These are phyloP conservation scores for Leccinum truebloodii DNA, from an alignment of 768 basidiomycete genomes.

Conservation along the genomic window DNA sequence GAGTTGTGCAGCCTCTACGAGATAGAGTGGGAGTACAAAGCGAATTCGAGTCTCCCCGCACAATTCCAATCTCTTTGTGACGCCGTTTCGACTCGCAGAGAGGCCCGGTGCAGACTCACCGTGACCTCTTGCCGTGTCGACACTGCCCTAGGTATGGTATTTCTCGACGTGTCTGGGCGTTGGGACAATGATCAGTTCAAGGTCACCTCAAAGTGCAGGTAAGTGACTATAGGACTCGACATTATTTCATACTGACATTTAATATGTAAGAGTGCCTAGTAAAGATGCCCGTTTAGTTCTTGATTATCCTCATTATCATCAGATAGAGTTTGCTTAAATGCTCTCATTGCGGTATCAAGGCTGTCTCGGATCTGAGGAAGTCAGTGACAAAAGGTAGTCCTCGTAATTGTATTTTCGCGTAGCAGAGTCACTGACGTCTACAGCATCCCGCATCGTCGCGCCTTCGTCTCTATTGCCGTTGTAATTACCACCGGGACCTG, in stretches of 20 bases:
- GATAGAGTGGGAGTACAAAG: neutral
- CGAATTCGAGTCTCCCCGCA: neutral
- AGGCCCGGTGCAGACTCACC: neutral
- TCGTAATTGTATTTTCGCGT: too few species aligned
- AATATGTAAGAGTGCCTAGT: neutral
- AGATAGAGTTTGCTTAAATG: neutral
- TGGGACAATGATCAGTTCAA: neutral
- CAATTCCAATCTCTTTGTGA: neutral
- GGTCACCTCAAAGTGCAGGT: neutral
- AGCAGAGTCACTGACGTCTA: neutral
- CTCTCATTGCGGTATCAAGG: neutral
- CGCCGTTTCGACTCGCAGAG: neutral
- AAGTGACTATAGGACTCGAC: neutral
- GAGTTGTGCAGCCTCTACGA: neutral
- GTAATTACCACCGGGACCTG: neutral
- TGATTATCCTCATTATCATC: neutral
- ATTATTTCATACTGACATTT: neutral
- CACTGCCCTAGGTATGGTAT: neutral
- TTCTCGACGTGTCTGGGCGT: neutral
- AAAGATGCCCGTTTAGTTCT: too few species aligned
- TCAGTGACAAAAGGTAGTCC: too few species aligned
- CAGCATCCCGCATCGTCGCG: neutral
- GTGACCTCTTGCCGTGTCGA: neutral
- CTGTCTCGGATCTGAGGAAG: neutral
- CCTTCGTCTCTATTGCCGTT: neutral